Evolutionary conservation across 352 stramenopile genomes (phyloP), one percentile per base, ranked within the genome.

Genomic region (Globisporangium solare): DNA sequence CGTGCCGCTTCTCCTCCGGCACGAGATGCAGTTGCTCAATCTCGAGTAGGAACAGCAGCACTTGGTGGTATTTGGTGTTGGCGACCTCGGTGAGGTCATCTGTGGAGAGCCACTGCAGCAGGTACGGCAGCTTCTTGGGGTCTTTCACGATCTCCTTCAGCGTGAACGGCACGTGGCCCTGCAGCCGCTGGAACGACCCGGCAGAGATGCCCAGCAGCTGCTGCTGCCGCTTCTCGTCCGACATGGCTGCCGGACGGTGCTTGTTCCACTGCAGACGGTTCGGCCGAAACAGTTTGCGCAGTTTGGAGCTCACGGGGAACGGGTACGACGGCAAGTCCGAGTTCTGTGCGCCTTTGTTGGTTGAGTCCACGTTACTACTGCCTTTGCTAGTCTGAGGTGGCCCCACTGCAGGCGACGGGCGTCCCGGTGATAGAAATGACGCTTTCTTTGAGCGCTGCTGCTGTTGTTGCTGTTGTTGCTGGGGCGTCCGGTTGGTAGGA

Each of bases 131-230:
- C 49, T 89, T 94, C 63, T 93, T 94, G 6, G 82, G 76, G 61
- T 94, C 85, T 35, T 90, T 89, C 5, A 93, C 81, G 52, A 94
- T 86, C 54, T 93, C 82, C 47, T 92, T 87, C 18, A 94, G 73
- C 21, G 84, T 88, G 55, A 89, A 89, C 6, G 79, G 84, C 54
- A 90, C 75, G 64, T 94, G 82, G 50, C 77, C 80, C 61, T 91
- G 83, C 37, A 94, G 60, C 6, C 74, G 70, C 60, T 89, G 71
- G 67, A 88, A 88, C 40, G 73, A 89, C n/a, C 67, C 73, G 1
- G 66, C 68, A 21, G 81, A 74, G 39, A 89, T 58, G 8, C 69
- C 71, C 41, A 83, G 54, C 10, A 85, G 54, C 18, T 85, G 76
- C 11, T 66, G 63, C 21, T 68, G 56, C 15, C 47, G 39, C 35